Percentiles rank a stretch among this genome's conserved stretches.
Conservation (phyloP, 805 yeast genomes). For the Myxozyma udenii region DNA sequence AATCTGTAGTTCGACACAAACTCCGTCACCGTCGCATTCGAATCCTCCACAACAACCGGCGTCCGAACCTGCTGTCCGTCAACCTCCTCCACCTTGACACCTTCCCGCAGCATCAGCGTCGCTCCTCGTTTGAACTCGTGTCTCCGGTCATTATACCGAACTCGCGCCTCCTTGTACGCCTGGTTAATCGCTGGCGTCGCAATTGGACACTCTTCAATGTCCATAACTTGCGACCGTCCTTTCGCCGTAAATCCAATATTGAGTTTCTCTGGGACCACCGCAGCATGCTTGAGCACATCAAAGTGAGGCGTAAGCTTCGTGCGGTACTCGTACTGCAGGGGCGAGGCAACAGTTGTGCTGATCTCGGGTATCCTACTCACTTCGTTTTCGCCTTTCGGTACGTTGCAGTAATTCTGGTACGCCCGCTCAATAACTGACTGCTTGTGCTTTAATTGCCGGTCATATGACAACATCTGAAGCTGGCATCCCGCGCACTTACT, state of each 20-base stretch:
- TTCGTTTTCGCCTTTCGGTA: conserved; percentile 36
- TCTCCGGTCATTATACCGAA: conserved; percentile 48
- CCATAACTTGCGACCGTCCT: conserved; percentile 66
- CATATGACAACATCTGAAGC: conserved; percentile 74
- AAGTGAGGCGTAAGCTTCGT: conserved; percentile 97
- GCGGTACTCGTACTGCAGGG: conserved; percentile 71
- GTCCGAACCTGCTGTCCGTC: conserved; percentile 41
- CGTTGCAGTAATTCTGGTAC: conserved; percentile 58
- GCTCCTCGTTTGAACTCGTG: conserved; percentile 70
- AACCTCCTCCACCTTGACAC: conserved; percentile 35
- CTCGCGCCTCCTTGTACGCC: conserved; percentile 71
- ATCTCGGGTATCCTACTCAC: conserved; percentile 70
- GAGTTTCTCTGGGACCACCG: conserved; percentile 37
- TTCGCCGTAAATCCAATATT: conserved; percentile 86
- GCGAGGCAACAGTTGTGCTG: conserved; percentile 67
- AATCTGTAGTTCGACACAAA: conserved; percentile 63
- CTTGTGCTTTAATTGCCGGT: conserved; percentile 69
- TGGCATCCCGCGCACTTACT: conserved; percentile 95
- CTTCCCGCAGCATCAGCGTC: conserved; percentile 77
- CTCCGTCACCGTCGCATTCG: conserved; percentile 77
- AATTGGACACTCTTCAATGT: conserved; percentile 89
- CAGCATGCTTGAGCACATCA: conserved; percentile 59
- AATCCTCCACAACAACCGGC: conserved; percentile 74
- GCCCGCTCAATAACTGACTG: conserved; percentile 76
- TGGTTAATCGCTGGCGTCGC: conserved; percentile 76